A percentile compares a stretch with the other conserved stretches of the same genome.
phyloP scores from a whole-genome alignment of 345 rosid species.

The Linum trigynum region DNA sequence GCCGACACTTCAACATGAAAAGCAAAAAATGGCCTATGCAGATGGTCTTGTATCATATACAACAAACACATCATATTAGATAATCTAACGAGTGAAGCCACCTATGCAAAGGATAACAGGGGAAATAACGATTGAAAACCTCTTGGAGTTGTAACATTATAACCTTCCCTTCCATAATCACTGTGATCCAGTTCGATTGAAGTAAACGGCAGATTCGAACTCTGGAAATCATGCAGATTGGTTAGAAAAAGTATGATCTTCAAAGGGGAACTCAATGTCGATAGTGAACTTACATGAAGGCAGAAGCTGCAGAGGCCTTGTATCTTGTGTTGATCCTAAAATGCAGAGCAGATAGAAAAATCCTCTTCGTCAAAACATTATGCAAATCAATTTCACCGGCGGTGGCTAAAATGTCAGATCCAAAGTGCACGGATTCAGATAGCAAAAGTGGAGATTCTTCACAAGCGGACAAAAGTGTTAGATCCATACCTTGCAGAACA shows the following conservation, averaged over 20 bases:
- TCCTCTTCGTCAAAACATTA: slow-evolving; percentile 92
- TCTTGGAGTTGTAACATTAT: slow-evolving; percentile 98
- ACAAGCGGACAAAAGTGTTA: background rate
- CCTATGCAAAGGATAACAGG: slow-evolving; percentile 2
- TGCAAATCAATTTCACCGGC: slow-evolving; percentile 91
- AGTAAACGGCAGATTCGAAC: slow-evolving; percentile 97
- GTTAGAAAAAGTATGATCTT: no score
- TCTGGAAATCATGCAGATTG: slow-evolving; percentile 38
- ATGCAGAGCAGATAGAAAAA: slow-evolving; percentile 96
- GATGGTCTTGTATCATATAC: background rate
- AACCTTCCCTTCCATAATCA: slow-evolving; percentile 98
- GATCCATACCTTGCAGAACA: slow-evolving; percentile 87
- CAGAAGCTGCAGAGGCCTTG: slow-evolving; percentile 42
- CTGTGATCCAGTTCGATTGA: slow-evolving; percentile 99
- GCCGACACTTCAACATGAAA: background rate
- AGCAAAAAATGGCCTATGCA: background rate
- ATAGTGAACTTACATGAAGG: background rate
- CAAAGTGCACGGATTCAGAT: background rate
- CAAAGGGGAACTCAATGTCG: background rate
- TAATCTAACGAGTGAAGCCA: background rate
- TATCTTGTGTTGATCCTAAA: slow-evolving; percentile 95
- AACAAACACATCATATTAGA: background rate
- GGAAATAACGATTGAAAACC: slow-evolving; percentile 29
- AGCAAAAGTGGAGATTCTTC: background rate
- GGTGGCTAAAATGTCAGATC: background rate